Base-by-base conservation (phyloP, 495 filamentous ascomycete genomes). In the Umbilicaria muhlenbergii region DNA sequence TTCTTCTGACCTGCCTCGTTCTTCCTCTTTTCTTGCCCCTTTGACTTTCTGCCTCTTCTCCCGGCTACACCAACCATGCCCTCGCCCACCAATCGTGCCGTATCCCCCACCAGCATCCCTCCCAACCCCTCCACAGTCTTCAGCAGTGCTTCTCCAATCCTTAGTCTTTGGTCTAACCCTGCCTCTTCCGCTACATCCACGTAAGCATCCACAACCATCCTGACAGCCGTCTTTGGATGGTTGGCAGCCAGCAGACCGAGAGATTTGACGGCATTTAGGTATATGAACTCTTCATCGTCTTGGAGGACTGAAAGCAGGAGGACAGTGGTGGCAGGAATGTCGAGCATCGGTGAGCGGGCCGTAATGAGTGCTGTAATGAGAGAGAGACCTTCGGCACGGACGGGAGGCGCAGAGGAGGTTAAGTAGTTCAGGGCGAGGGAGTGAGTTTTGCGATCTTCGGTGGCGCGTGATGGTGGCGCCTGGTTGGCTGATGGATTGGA, bases 311-410 rank as follows among this genome's bases (percentile, higher is more conserved):
- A 75, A 1, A 82, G 66, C 6, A 86, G 66, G 0, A 88, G 69
- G 1, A 77, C 69, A 3, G 81, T 56, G 1, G 80, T 79, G 13
- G 74, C 70, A 0, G 75, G 75, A 16, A 86, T 75, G 54, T 91
- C 81, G 39, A 89, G 64, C 12, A 83, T 65, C 0, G 83, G 70
- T 10, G 71, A 82, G 14, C 66, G 55, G 14, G 70, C 64, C 24
- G 66, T 62, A 49, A 91, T 75, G 14, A 93, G 60, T 28, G 64
- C 63, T 0, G 75, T 74, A 13, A 92, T 60, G 1, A 85, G 69
- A 16, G 78, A 77, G 32, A 93, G 73, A 10, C 83, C 86, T 55
- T 91, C 81, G 5, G 75, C 78, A 24, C 83, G 75, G 10, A 88
- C 78, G 0, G 86, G 86, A 6, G 84, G 73, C 0, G 84, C 75